These are phyloP conservation scores for Colletotrichum sp. DNA, from an alignment of 2,329 filamentous ascomycete genomes.

Conservation along the genomic window DNA sequence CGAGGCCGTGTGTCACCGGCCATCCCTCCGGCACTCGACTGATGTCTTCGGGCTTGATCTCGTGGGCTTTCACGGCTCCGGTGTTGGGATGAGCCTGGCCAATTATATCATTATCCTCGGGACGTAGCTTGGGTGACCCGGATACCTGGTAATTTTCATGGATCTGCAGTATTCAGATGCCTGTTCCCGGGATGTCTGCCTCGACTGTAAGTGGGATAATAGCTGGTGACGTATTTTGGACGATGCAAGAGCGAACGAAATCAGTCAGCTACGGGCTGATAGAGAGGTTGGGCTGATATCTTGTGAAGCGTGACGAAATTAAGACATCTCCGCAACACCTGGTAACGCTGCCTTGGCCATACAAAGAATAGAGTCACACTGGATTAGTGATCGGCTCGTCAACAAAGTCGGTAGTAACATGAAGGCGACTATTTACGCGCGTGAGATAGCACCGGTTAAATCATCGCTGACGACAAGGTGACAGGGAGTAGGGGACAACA, in stretches of 20 bases:
- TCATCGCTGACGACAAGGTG: not conserved
- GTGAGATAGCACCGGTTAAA: not conserved
- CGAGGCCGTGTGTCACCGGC: not conserved
- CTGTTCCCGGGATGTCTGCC: not conserved
- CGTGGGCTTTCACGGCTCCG: not conserved
- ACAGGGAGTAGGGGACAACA: not conserved
- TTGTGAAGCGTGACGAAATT: fast-evolving
- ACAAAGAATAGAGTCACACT: not conserved
- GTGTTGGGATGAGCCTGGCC: not conserved
- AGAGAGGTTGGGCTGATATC: fast-evolving
- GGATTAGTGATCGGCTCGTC: not conserved
- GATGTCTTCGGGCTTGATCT: not conserved
- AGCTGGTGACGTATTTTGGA: not conserved
- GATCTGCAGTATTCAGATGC: not conserved
- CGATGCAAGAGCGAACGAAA: not conserved
- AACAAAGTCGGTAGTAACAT: not conserved
- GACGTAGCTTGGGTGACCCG: not conserved
- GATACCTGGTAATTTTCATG: not conserved
- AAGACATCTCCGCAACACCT: not conserved
- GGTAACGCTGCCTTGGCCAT: not conserved
- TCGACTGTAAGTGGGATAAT: not conserved
- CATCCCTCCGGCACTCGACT: not conserved
- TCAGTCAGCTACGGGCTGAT: fast-evolving
- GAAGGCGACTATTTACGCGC: not conserved
- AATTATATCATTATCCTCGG: not conserved